Conservation (phyloP, 495 filamentous ascomycete genomes). For the Letharia lupina region DNA sequence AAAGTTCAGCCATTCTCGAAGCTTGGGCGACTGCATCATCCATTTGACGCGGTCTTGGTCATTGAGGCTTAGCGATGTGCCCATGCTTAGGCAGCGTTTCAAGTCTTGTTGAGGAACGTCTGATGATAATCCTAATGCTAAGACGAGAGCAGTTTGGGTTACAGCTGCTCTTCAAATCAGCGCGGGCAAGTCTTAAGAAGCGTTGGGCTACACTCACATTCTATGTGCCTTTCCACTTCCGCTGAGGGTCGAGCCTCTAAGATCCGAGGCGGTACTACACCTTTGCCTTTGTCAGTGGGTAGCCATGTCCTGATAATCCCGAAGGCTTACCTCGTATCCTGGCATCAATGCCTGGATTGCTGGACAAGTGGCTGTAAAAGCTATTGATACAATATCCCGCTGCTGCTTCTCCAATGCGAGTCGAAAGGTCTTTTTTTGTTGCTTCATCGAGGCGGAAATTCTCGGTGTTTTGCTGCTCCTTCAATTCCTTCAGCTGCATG, state of each 20-base stretch:
- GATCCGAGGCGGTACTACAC: neutral
- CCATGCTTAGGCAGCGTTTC: neutral
- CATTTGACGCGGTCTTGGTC: slow-evolving; percentile 10
- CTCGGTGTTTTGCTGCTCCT: neutral
- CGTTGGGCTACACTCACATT: neutral
- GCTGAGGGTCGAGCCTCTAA: neutral
- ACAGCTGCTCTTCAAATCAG: neutral
- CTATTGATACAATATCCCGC: neutral
- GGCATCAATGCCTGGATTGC: neutral
- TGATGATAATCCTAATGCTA: neutral
- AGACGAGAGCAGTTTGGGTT: neutral
- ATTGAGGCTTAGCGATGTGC: neutral
- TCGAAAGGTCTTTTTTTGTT: neutral
- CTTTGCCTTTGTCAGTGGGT: neutral
- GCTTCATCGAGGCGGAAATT: neutral
- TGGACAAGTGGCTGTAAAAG: slow-evolving; percentile 2
- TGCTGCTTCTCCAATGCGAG: neutral
- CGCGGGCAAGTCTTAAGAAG: neutral
- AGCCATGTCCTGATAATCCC: neutral
- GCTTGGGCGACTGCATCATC: neutral
- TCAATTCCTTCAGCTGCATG: neutral
- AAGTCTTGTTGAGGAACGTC: slow-evolving; percentile 2
- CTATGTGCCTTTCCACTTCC: neutral
- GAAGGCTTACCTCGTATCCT: neutral
- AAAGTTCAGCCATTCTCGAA: neutral